Evolutionary conservation across 495 filamentous ascomycete genomes (phyloP).

Genomic region (Apodospora peruviana): DNA sequence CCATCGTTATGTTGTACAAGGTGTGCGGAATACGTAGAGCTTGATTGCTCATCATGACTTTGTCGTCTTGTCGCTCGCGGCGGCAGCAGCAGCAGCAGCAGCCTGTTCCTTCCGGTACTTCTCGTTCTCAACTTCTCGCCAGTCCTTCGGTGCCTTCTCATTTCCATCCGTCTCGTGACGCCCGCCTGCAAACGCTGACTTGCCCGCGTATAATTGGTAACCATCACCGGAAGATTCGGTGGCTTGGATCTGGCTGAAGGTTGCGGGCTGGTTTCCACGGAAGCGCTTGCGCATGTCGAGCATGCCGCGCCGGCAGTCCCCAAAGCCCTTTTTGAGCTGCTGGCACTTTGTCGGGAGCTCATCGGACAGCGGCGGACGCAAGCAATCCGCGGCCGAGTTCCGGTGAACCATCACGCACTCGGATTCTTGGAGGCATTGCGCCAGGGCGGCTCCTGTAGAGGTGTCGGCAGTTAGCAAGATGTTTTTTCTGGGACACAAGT

Average conservation of each 20-base stretch:
- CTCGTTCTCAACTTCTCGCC: slow-evolving; percentile 52
- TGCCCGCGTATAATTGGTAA: slow-evolving; percentile 75
- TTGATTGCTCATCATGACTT: background rate
- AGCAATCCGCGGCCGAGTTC: slow-evolving; percentile 78
- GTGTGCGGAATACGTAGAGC: background rate
- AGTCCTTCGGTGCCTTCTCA: slow-evolving; percentile 45
- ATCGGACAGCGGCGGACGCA: slow-evolving; percentile 70
- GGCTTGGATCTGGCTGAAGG: slow-evolving; percentile 55
- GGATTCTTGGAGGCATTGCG: slow-evolving; percentile 87
- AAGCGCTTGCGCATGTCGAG: slow-evolving; percentile 99
- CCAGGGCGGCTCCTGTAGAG: slow-evolving; percentile 76
- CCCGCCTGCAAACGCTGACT: slow-evolving; percentile 58
- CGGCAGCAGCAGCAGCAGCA: slow-evolving; percentile 6
- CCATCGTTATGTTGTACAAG: background rate
- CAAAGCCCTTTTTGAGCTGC: slow-evolving; percentile 86
- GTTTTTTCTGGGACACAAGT: background rate
- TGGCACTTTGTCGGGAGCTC: slow-evolving; percentile 82
- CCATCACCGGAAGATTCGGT: slow-evolving; percentile 46
- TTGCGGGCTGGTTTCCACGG: slow-evolving; percentile 86
- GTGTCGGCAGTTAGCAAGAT: background rate
- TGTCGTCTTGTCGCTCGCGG: background rate
- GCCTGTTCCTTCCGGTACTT: slow-evolving; percentile 37
- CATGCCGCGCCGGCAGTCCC: slow-evolving; percentile 92
- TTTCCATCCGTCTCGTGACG: slow-evolving; percentile 45
- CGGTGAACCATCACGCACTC: slow-evolving; percentile 93